phyloP scores from a whole-genome alignment of 768 basidiomycete species.

The Obba rivulosa region DNA sequence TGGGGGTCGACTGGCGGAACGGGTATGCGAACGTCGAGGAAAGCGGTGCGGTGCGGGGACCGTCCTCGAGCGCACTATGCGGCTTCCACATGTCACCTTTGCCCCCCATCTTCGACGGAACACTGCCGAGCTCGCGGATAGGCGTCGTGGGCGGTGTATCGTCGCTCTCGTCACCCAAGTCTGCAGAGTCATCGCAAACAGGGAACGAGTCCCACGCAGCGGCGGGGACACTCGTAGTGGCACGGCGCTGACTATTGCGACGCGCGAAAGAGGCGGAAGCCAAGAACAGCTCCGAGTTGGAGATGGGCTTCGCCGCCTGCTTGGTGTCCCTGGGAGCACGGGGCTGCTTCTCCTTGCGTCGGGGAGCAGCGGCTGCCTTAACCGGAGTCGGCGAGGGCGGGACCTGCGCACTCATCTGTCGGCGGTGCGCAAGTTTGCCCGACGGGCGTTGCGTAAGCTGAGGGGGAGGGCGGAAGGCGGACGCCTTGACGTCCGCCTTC shows the following conservation, averaged over 20 bases:
- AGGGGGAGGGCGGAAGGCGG: conserved; percentile 27
- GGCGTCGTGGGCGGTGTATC: conserved; percentile 50
- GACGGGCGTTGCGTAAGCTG: conserved; percentile 42
- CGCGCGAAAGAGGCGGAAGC: conserved; percentile 24
- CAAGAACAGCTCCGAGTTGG: conserved; percentile 45
- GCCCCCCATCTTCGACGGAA: conserved; percentile 6
- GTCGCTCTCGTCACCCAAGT: conserved; percentile 33
- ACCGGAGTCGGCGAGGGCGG: conserved; percentile 33
- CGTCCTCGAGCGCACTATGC: conserved; percentile 27
- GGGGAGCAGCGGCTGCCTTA: conserved; percentile 49
- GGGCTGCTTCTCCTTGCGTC: conserved; percentile 15
- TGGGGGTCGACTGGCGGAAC: conserved; percentile 26
- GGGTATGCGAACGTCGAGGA: conserved; percentile 33
- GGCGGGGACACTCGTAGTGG: conserved; percentile 21
- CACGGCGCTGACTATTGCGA: conserved; percentile 27
- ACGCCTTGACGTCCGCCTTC: conserved; percentile 20
- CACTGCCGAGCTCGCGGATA: conserved; percentile 34
- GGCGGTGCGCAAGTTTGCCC: conserved; percentile 56
- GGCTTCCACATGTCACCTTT: conserved; percentile 23
- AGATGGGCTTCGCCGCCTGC: conserved; percentile 21
- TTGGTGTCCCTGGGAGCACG: conserved; percentile 8
- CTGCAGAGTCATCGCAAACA: conserved; percentile 68
- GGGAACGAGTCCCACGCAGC: conserved; percentile 42
- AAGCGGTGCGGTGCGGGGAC: conserved; percentile 49
- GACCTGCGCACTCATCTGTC: conserved; percentile 33